Evolutionary conservation across 192 early-diverging fungal genomes (phyloP).

Genomic region (Podila epicladia): DNA sequence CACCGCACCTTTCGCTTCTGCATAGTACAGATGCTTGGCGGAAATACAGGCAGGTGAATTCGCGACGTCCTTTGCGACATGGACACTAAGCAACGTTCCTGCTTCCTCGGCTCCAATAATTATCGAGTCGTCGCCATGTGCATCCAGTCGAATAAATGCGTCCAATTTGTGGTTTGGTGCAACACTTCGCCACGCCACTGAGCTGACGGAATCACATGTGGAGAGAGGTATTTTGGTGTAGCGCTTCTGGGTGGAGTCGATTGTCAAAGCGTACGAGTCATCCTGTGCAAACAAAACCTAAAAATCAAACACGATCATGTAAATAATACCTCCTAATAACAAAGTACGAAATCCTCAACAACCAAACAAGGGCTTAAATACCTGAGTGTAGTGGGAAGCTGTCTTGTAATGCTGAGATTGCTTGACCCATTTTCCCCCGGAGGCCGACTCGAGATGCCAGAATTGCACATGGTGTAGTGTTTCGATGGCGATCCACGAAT

Average conservation of each 20-base stretch:
- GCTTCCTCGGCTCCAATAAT: neutral
- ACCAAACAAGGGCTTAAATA: neutral
- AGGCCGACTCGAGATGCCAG: neutral
- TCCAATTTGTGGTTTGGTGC: neutral
- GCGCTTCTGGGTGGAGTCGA: neutral
- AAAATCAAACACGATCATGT: neutral
- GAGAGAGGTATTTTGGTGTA: neutral
- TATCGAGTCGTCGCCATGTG: neutral
- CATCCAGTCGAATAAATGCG: conserved; percentile 2
- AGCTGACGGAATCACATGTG: neutral
- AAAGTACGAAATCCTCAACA: neutral
- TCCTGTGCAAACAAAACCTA: neutral
- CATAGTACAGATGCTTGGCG: neutral
- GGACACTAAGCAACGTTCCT: neutral
- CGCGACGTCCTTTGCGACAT: neutral
- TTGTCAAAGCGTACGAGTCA: neutral
- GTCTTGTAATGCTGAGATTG: neutral
- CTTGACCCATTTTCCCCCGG: neutral
- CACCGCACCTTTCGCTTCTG: neutral
- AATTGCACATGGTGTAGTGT: neutral
- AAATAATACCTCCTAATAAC: neutral
- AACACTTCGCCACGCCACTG: neutral
- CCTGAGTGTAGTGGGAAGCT: neutral
- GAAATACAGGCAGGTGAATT: neutral
- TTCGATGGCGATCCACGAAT: neutral